Conservation (phyloP, 208 protist species). For the Angomonas ambiguus region DNA sequence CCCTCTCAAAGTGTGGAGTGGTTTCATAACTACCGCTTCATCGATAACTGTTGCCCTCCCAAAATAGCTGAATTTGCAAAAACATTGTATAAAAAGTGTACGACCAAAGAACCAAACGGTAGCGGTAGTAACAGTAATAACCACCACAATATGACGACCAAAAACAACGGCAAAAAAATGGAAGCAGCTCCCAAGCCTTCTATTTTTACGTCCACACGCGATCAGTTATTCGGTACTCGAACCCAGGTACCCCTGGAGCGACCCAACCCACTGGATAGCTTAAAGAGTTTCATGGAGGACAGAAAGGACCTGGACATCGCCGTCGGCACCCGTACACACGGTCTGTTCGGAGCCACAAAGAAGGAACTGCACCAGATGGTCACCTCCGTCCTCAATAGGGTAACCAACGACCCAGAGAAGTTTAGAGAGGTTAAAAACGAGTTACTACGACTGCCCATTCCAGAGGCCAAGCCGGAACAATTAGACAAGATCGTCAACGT, state of each 20-base stretch:
- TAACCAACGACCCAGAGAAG: constrained; percentile 69
- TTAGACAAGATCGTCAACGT: constrained; percentile 64
- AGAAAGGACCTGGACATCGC: constrained; percentile 65
- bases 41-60: neutral
- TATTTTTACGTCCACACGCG: neutral
- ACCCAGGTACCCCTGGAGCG: neutral
- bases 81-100: neutral
- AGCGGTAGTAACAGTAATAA: neutral
- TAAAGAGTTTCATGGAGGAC: constrained; percentile 64
- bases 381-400: constrained; percentile 78
- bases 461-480: constrained; percentile 64
- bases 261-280: constrained; percentile 30
- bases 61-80: neutral
- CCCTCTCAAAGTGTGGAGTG: constrained; percentile 15
- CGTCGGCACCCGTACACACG: constrained; percentile 39
- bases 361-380: constrained; percentile 80
- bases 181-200: neutral
- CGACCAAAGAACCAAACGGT: neutral
- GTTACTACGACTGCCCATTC: constrained; percentile 75
- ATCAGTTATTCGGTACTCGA: neutral
- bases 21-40: neutral
- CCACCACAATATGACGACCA: constrained; percentile 6
- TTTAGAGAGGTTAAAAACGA: constrained; percentile 83
- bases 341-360: constrained; percentile 69
- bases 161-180: neutral